Evolutionary conservation across 768 basidiomycete species (phyloP).

Genomic region (Hirschioporus abietinus): DNA sequence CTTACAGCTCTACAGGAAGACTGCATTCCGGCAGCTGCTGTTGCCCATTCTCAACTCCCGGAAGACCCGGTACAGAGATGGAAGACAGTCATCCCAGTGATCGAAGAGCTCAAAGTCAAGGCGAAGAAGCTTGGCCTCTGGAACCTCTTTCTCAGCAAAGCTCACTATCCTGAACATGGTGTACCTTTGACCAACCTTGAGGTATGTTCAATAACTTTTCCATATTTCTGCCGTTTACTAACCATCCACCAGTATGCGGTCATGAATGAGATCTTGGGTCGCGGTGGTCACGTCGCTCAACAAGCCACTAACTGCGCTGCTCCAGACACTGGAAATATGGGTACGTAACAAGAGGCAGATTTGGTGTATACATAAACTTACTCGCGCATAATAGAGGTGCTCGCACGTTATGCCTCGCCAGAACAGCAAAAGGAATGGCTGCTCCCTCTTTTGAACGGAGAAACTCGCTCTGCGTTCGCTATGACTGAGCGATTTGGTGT

Average conservation of each 20-base stretch:
- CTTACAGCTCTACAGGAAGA: conserved; percentile 58
- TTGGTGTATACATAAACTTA: conserved; percentile 6
- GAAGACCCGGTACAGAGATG: conserved; percentile 69
- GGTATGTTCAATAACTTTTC: conserved; percentile 35
- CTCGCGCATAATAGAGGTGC: conserved; percentile 62
- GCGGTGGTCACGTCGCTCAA: conserved; percentile 74
- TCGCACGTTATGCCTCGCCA: conserved; percentile 88
- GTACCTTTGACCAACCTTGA: conserved; percentile 92
- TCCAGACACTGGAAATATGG: conserved; percentile 98
- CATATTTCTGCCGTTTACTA: conserved; percentile 1
- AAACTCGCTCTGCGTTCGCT: conserved; percentile 90
- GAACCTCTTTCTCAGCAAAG: conserved; percentile 95
- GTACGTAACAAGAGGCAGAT: conserved; percentile 33
- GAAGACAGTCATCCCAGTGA: conserved; percentile 76
- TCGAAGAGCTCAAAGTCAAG: conserved; percentile 81
- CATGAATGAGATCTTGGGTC: conserved; percentile 94
- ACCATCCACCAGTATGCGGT: conserved; percentile 70
- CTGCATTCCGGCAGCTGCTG: conserved; percentile 68
- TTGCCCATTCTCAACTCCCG: conserved; percentile 82
- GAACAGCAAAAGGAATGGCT: conserved; percentile 93
- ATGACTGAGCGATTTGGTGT: conserved; percentile 94
- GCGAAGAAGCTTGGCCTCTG: conserved; percentile 88
- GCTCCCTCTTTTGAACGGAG: conserved; percentile 79
- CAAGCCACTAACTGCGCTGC: conserved; percentile 92
- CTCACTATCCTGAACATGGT: conserved; percentile 86